phyloP scores from a whole-genome alignment of 495 filamentous ascomycete genomes.

The Aspergillus leporis region DNA sequence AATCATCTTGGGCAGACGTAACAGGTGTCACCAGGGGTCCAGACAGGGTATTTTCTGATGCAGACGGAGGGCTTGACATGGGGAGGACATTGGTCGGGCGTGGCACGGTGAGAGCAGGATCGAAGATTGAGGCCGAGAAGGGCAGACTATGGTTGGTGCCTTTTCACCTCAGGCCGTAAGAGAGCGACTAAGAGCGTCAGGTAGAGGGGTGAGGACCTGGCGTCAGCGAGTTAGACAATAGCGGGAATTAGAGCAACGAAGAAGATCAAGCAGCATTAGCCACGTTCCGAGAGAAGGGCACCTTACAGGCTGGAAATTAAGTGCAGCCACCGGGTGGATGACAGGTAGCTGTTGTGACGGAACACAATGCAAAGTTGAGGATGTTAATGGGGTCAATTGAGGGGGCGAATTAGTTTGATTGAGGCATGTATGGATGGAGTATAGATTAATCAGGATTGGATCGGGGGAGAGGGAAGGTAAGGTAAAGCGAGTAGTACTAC shows the following conservation, averaged over 20 bases:
- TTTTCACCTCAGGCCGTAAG: slow-evolving; percentile 15
- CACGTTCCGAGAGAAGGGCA: slow-evolving; percentile 37
- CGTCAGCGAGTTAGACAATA: slow-evolving; percentile 17
- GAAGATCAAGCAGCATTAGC: slow-evolving; percentile 20
- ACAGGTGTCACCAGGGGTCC: slow-evolving; percentile 53
- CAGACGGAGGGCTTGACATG: slow-evolving; percentile 57
- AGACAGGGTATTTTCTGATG: slow-evolving; percentile 48
- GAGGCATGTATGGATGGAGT: slow-evolving; percentile 12
- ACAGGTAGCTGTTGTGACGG: slow-evolving; percentile 10
- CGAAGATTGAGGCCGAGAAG: slow-evolving; percentile 30
- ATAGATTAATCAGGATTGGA: slow-evolving; percentile 13
- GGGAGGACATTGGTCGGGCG: slow-evolving; percentile 54
- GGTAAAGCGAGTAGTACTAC: neutral
- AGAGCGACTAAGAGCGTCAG: slow-evolving; percentile 18
- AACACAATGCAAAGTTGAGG: slow-evolving; percentile 10
- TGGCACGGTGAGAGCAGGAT: slow-evolving; percentile 34
- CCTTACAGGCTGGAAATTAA: slow-evolving; percentile 38
- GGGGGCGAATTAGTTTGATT: slow-evolving; percentile 5
- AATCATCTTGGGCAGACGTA: slow-evolving; percentile 49
- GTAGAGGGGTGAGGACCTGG: slow-evolving; percentile 23
- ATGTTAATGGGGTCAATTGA: neutral
- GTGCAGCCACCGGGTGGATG: slow-evolving; percentile 14
- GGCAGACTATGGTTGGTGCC: slow-evolving; percentile 23
- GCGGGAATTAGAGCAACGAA: slow-evolving; percentile 22
- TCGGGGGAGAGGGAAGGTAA: slow-evolving; percentile 7